A percentile compares a stretch with the other conserved stretches of the same genome.
Evolutionary conservation across 768 basidiomycete species (phyloP).

Genomic region (Lactarius quietus): DNA sequence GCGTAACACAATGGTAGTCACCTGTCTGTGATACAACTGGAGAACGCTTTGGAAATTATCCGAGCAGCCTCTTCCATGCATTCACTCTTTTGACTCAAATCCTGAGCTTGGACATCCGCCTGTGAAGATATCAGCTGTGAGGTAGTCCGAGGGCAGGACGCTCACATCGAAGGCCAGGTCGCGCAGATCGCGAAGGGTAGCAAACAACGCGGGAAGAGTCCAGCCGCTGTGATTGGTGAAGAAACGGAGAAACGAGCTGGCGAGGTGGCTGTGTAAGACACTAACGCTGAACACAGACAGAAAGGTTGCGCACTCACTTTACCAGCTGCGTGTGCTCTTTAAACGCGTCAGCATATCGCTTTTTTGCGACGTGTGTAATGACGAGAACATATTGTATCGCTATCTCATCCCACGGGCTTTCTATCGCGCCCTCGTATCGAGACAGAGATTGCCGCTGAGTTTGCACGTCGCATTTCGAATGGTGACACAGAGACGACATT

Average conservation of each 20-base stretch:
- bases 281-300: neutral
- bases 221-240: slow-evolving; percentile 81
- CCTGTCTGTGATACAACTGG: slow-evolving; percentile 84
- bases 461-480: neutral
- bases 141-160: neutral
- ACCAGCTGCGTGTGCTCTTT: slow-evolving; percentile 75
- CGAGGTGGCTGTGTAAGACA: slow-evolving; percentile 7
- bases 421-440: slow-evolving; percentile 59
- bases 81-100: slow-evolving; percentile 53
- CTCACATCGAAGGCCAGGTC: slow-evolving; percentile 82
- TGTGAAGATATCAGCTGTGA: slow-evolving; percentile 3
- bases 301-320: slow-evolving; percentile 48
- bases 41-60: slow-evolving; percentile 85
- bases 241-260: slow-evolving; percentile 70
- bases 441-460: slow-evolving; percentile 33
- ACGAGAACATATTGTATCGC: slow-evolving; percentile 79
- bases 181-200: slow-evolving; percentile 73
- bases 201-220: slow-evolving; percentile 81
- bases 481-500: neutral
- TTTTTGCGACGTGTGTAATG: slow-evolving; percentile 64
- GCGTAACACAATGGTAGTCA: slow-evolving; percentile 30
- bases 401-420: slow-evolving; percentile 82
- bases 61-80: slow-evolving; percentile 86
- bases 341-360: slow-evolving; percentile 68
- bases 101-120: slow-evolving; percentile 31